These are phyloP conservation scores for Trametopsis cervina DNA, from an alignment of 768 basidiomycete species.

Conservation along the genomic window DNA sequence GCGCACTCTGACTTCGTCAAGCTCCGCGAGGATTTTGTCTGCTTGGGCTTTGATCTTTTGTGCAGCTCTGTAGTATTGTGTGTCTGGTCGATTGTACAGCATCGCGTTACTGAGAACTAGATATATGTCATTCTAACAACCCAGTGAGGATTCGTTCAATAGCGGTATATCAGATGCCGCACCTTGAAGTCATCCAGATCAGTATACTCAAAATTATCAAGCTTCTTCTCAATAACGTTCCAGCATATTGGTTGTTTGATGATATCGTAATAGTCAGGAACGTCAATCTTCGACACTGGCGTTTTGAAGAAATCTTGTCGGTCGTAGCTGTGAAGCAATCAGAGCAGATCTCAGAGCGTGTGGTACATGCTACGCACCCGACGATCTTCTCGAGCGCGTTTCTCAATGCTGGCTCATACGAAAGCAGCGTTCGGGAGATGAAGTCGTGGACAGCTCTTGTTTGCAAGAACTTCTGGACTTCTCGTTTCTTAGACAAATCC, in stretches of 20 bases:
- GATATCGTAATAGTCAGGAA: conserved; percentile 89
- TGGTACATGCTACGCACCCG: conserved; percentile 41
- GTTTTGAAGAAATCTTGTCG: conserved; percentile 69
- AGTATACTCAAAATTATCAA: conserved; percentile 81
- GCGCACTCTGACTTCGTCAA: conserved; percentile 26
- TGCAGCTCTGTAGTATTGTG: conserved; percentile 64
- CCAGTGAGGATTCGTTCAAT: too few species aligned
- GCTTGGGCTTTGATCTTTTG: conserved; percentile 45
- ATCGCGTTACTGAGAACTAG: conserved; percentile 85
- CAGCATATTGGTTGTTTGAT: conserved; percentile 88
- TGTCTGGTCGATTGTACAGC: conserved; percentile 76
- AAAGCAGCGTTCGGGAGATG: conserved; percentile 57
- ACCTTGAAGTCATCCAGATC: conserved; percentile 71
- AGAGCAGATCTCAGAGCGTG: not conserved
- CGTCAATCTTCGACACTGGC: conserved; percentile 71
- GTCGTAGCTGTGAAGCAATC: conserved; percentile 50
- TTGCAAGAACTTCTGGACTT: conserved; percentile 70
- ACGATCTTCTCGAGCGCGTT: conserved; percentile 64
- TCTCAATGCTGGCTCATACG: conserved; percentile 54
- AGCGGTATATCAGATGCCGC: too few species aligned
- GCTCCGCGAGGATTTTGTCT: conserved; percentile 35
- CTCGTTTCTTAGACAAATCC: conserved; percentile 67
- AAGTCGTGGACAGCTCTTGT: conserved; percentile 60
- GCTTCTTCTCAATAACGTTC: conserved; percentile 69
- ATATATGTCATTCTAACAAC: conserved; percentile 64